Percentiles rank a stretch among this genome's conserved stretches.
These are phyloP conservation scores for Pseudogymnoascus sp. DNA, from an alignment of 2,329 filamentous ascomycete genomes.

Conservation along the genomic window DNA sequence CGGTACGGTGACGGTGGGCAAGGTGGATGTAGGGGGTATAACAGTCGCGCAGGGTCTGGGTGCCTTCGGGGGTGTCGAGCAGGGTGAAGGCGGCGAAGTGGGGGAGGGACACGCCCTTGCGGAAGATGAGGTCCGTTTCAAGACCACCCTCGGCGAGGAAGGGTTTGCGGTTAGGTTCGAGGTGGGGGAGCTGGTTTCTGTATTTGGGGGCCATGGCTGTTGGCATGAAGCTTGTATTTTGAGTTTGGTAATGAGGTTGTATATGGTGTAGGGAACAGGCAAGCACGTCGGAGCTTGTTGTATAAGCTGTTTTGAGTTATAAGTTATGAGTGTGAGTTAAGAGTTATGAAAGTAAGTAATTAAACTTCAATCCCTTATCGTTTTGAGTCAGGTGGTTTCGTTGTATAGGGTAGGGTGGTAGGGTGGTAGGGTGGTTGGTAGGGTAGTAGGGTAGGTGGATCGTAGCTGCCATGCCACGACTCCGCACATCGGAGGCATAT, in stretches of 20 bases:
- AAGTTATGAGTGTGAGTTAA: neutral
- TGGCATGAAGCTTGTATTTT: neutral
- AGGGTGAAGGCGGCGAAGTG: conserved; percentile 6
- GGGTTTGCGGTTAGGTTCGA: conserved; percentile 10
- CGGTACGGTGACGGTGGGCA: conserved; percentile 10
- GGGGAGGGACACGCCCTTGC: conserved; percentile 6
- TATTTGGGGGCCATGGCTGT: conserved; percentile 3
- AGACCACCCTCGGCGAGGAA: conserved; percentile 15
- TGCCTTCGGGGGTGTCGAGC: conserved; percentile 4
- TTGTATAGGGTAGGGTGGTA: neutral
- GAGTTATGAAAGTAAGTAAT: neutral
- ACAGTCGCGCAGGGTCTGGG: conserved; percentile 5
- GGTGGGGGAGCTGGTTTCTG: conserved; percentile 11
- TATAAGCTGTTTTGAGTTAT: neutral
- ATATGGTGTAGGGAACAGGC: neutral
- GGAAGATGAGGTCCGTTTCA: conserved; percentile 14
- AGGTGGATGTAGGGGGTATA: conserved; percentile 4
- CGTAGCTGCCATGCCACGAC: neutral
- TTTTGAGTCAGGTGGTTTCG: neutral
- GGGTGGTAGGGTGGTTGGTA: no score
- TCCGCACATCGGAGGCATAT: neutral
- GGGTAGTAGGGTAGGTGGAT: neutral
- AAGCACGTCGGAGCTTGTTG: neutral
- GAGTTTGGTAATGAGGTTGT: neutral
- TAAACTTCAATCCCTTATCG: conserved; percentile 7